Evolutionary conservation across 208 protist genomes (phyloP), one percentile per base, ranked within the genome.

Genomic region (Leishmania tropica): DNA sequence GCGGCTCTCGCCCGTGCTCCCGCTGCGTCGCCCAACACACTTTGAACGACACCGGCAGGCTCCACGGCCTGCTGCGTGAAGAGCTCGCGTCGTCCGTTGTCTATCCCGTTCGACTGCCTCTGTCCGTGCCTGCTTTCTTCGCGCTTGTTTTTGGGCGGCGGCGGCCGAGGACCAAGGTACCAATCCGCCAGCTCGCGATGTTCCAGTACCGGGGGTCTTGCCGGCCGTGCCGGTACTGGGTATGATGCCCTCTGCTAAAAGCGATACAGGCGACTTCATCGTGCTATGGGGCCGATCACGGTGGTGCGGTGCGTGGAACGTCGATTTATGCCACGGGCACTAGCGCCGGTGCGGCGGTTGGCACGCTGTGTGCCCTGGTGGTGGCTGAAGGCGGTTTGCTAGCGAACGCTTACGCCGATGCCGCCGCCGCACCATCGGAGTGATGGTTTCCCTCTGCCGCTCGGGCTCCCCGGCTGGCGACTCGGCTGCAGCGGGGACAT

Each of bases 381-480:
- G 62, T 81, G 31, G 60, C 72, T 15, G 81, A 81, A n/a, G 54
- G 64, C 65, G 60, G 72, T 5, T 10, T 74, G 4, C 60, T 60
- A 5, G 31, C 24, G 15, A 56, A 76, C 73, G 74, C 3, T 42
- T 37, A n/a, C 47, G 45, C 56, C 0, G 73, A 1, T 3, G 71
- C 77, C 2, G 15, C 62, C 17, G 31, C 65, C 48, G 48, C 48
- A 54, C 17, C 6, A 17, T 21, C 13, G 51, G 1, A 21, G 17
- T 17, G 51, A 54, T 54, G 15, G 15, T 54, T 1, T 54, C 51
- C 51, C 51, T 13, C 17, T 21, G 51, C 51, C 51, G 6, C 51
- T 54, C 67, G 90, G 84, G 73, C 81, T 83, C 0, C 76, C 90
- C 31, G 86, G 91, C 76, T 90, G 88, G 88, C 80, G 81, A 4